Evolutionary conservation across 352 stramenopile species (phyloP), one percentile per base, ranked within the genome.

Genomic region (Phytophthora lateralis): DNA sequence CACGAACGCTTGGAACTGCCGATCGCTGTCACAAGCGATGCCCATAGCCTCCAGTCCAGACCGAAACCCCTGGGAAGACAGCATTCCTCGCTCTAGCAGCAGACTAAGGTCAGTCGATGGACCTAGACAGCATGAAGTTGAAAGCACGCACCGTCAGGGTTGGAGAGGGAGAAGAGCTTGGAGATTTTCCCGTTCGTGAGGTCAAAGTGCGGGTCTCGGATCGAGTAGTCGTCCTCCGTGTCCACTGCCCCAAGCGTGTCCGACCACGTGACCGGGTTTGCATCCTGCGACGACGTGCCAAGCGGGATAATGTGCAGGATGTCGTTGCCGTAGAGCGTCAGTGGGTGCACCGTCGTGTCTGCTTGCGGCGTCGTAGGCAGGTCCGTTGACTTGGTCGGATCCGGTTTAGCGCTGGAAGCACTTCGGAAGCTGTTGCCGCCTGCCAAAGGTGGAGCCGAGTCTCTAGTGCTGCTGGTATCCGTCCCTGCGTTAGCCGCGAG

Each of bases 31-130:
- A 46, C 74, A 89, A 2, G 76, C 62, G 44, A 94, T 94, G 15
- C 81, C 85, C 76, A 94, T 90, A 12, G 81, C 83, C 26, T 89
- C 73, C 11, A 94, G 60, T 0, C 82, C 82, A 4, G 68, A 60
- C 1, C 84, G 70, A 21, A 94, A 92, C 0, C 81, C 79, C 20
- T 88, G 76, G 52, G 85, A 92, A 15, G 65, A 76, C n/a, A 94
- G 71, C 49, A 78, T 85, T 24, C 75, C 79, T 9, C 76, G 30
- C n/a, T 69, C 74, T 82, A 58, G 12, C 21, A 52, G 4, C 34
- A 39, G 15, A 39, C 12, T 17, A 39, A 34, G 17, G 11, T 34
- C n/a, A 46, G 24, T 5, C 8, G 44, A 11, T 15, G 14, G 27
- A 2, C 1, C 21, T 9, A 8, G 9, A 10, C 21, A 8, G 8